These are phyloP conservation scores for Fonsecaea pugnacius DNA, from an alignment of 2,329 filamentous ascomycete genomes.

Conservation along the genomic window DNA sequence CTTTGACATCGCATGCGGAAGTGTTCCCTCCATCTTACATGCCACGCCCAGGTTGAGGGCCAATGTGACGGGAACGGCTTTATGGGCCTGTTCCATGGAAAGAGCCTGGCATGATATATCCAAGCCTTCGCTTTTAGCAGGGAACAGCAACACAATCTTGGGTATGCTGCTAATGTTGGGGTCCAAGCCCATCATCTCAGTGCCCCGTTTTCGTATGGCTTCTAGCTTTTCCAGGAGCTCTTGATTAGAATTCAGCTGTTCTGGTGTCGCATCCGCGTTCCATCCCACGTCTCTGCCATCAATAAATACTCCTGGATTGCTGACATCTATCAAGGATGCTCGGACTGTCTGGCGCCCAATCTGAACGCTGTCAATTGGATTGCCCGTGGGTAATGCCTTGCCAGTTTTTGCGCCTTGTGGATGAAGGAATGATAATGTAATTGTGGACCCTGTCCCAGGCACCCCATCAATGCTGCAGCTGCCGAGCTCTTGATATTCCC, in stretches of 20 bases:
- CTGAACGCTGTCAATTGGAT: constrained; percentile 56
- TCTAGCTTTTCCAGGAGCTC: constrained; percentile 56
- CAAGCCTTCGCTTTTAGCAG: constrained; percentile 52
- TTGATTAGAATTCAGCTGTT: constrained; percentile 56
- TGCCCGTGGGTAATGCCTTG: constrained; percentile 64
- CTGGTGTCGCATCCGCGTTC: constrained; percentile 57
- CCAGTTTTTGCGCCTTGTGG: constrained; percentile 69
- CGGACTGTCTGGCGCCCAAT: constrained; percentile 43
- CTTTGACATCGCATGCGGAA: constrained; percentile 42
- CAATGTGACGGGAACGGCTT: constrained; percentile 61
- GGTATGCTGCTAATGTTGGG: constrained; percentile 51
- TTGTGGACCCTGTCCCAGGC: constrained; percentile 59
- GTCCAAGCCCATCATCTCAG: constrained; percentile 65
- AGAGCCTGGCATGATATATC: constrained; percentile 56
- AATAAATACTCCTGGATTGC: constrained; percentile 68
- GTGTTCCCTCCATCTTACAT: constrained; percentile 51
- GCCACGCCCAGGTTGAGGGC: constrained; percentile 57
- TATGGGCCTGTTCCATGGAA: constrained; percentile 62
- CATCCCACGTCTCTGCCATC: constrained; percentile 58
- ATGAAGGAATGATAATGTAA: constrained; percentile 65
- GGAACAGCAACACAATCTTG: constrained; percentile 67
- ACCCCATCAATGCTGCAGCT: constrained; percentile 69
- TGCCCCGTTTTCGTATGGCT: constrained; percentile 61
- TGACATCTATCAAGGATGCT: constrained; percentile 66
- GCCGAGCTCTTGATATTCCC: constrained; percentile 48